Conservation (phyloP, 768 basidiomycete genomes). For the Stropharia rugosoannulata region DNA sequence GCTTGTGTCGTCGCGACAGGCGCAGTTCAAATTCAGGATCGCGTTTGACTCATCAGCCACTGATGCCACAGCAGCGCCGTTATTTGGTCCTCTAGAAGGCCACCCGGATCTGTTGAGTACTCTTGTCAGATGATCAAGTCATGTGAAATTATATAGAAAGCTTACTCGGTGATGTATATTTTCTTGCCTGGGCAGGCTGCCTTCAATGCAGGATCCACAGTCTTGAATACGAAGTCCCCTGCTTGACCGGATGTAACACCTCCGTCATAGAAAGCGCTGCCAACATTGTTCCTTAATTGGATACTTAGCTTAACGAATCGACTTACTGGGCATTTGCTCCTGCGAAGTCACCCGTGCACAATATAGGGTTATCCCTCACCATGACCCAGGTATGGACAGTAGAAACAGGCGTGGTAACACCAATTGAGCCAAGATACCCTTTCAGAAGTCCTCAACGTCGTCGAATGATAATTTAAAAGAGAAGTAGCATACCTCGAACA, state of each 20-base stretch:
- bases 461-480: not conserved
- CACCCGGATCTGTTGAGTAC: slow-evolving; percentile 32
- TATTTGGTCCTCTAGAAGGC: slow-evolving; percentile 34
- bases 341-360: slow-evolving; percentile 38
- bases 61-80: slow-evolving; percentile 30
- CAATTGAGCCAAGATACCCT: slow-evolving; percentile 35
- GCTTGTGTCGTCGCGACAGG: slow-evolving; percentile 29
- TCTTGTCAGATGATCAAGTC: not conserved
- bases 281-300: not conserved
- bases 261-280: slow-evolving; percentile 38
- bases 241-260: slow-evolving; percentile 28
- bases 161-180: slow-evolving; percentile 38
- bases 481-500: slow-evolving; percentile 27
- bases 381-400: slow-evolving; percentile 40
- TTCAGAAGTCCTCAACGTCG: not conserved
- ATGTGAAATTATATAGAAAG: not conserved
- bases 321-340: slow-evolving; percentile 42
- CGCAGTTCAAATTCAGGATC: slow-evolving; percentile 36
- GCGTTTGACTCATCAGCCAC: slow-evolving; percentile 30
- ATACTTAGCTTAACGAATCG: not conserved
- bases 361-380: slow-evolving; percentile 29
- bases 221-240: slow-evolving; percentile 38
- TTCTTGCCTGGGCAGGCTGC: slow-evolving; percentile 36
- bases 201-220: slow-evolving; percentile 34
- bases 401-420: slow-evolving; percentile 35